Conservation (phyloP, 2,329 filamentous ascomycete species). For the Chalara sp. region DNA sequence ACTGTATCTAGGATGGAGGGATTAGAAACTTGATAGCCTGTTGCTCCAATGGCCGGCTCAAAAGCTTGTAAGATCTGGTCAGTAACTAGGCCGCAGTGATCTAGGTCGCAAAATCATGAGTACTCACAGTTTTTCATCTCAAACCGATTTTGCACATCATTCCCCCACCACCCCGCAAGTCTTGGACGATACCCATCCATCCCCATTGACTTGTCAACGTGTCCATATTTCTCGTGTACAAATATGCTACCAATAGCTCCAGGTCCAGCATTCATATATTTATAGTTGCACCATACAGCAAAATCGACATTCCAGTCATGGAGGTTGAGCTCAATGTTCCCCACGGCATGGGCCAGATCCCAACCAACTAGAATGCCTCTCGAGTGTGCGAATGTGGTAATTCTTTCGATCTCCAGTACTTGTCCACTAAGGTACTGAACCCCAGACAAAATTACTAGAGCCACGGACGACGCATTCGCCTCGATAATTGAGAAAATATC, state of each 20-base stretch:
- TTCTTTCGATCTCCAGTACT: constrained; percentile 72
- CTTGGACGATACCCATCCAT: no score
- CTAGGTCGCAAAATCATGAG: no score
- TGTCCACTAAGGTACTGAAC: constrained; percentile 93
- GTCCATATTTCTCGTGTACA: constrained; percentile 69
- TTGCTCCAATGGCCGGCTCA: no score
- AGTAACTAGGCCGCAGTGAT: no score
- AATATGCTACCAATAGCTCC: constrained; percentile 76
- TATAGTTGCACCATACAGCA: constrained; percentile 90
- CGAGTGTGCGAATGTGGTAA: constrained; percentile 69
- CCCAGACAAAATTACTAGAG: constrained; percentile 74
- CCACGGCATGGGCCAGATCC: constrained; percentile 82
- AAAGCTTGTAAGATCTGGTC: no score
- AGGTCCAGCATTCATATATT: constrained; percentile 84
- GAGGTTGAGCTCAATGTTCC: constrained; percentile 71
- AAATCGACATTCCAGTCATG: constrained; percentile 92
- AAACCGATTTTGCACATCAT: no score
- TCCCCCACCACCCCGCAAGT: no score
- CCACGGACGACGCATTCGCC: constrained; percentile 63
- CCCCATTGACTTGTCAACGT: constrained; percentile 32
- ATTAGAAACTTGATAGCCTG: no score
- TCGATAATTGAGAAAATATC: constrained; percentile 69
- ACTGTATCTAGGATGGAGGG: no score
- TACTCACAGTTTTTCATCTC: no score
- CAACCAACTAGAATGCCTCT: constrained; percentile 72